phyloP scores from a whole-genome alignment of 768 basidiomycete species.

The Lentinus tigrinus region DNA sequence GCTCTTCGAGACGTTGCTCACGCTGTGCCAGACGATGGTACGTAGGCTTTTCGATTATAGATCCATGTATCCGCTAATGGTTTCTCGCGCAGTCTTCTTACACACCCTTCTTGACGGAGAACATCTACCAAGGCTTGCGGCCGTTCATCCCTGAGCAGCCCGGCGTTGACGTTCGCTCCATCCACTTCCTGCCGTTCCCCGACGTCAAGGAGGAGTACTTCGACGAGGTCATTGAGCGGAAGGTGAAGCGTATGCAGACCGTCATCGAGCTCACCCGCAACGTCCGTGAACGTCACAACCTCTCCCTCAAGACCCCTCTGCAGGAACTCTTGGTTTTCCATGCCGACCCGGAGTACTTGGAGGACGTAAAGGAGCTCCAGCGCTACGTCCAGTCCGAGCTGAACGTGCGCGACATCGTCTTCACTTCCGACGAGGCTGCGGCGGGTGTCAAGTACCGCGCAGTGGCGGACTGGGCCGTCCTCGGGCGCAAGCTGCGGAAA shows the following conservation, averaged over 20 bases:
- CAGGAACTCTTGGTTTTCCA: conserved; percentile 95
- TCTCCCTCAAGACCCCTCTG: conserved; percentile 93
- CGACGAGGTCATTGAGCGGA: conserved; percentile 88
- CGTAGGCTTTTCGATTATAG: too few relatives aligned
- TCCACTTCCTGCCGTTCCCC: conserved; percentile 96
- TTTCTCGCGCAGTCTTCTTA: conserved; percentile 78
- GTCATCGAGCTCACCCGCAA: conserved; percentile 91
- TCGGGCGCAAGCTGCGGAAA: conserved; percentile 92
- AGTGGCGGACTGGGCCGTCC: conserved; percentile 91
- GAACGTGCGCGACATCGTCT: conserved; percentile 87
- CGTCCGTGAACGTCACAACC: conserved; percentile 80
- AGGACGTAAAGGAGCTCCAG: conserved; percentile 80
- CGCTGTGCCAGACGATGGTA: conserved; percentile 94
- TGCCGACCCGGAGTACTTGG: conserved; percentile 76
- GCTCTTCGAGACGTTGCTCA: conserved; percentile 92
- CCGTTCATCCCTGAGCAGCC: conserved; percentile 81
- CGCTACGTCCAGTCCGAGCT: conserved; percentile 92
- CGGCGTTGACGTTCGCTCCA: conserved; percentile 79
- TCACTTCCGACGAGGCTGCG: conserved; percentile 82
- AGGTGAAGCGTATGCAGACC: conserved; percentile 91
- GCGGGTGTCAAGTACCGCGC: conserved; percentile 91
- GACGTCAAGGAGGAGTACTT: conserved; percentile 93
- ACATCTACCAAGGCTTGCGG: conserved; percentile 87
- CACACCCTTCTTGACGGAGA: conserved; percentile 97
- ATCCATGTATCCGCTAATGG: too few relatives aligned